phyloP scores from a whole-genome alignment of 495 filamentous ascomycete genomes.

The Neurospora intermedia region DNA sequence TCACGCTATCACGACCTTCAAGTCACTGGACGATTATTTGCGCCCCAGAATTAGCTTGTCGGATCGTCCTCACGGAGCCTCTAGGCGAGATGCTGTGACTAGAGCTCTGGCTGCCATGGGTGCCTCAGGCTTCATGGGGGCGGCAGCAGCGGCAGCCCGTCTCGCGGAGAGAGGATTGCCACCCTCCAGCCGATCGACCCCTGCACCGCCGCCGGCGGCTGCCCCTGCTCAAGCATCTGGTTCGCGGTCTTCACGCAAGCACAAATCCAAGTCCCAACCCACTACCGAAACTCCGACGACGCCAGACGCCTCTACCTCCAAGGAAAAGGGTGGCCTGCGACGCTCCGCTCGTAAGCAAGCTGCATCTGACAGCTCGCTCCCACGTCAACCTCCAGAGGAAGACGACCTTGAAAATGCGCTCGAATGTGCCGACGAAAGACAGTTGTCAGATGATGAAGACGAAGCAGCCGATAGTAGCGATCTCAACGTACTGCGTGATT shows the following conservation, averaged over 20 bases:
- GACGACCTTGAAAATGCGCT: conserved; percentile 53
- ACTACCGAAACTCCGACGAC: conserved; percentile 25
- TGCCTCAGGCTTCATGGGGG: conserved; percentile 48
- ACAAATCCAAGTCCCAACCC: conserved; percentile 36
- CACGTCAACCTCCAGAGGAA: conserved; percentile 42
- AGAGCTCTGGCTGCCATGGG: conserved; percentile 68
- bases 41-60: conserved; percentile 77
- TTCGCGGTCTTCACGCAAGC: conserved; percentile 32
- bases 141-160: conserved; percentile 32
- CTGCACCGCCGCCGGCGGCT: conserved; percentile 22
- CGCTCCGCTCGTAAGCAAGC: conserved; percentile 47
- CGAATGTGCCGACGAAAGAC: conserved; percentile 91
- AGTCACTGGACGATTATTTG: conserved; percentile 91
- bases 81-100: conserved; percentile 55
- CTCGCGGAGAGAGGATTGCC: conserved; percentile 31
- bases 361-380: conserved; percentile 31
- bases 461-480: conserved; percentile 58
- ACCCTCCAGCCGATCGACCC: conserved; percentile 15
- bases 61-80: conserved; percentile 61
- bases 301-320: conserved; percentile 24
- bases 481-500: conserved; percentile 79
- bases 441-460: conserved; percentile 69
- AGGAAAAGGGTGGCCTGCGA: conserved; percentile 42
- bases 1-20: conserved; percentile 97
- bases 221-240: conserved; percentile 26